Evolutionary conservation across 306 rosid genomes (phyloP).

Genomic region (Cucurbita ficifolia): DNA sequence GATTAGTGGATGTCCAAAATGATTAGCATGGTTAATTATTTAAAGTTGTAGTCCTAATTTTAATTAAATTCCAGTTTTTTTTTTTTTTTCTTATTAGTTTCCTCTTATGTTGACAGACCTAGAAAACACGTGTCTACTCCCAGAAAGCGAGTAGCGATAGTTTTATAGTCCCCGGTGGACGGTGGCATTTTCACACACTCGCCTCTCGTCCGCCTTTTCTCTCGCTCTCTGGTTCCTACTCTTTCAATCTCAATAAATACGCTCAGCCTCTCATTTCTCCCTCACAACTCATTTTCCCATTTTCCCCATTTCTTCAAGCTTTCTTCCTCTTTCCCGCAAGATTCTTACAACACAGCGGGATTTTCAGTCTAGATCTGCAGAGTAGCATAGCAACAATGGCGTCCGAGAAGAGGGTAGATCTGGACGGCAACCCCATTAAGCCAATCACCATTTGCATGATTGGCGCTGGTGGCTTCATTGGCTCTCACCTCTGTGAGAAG

Average conservation of each 20-base stretch:
- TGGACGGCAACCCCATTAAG: constrained; percentile 59
- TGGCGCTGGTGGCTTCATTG: constrained; percentile 92
- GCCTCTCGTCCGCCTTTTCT: background rate
- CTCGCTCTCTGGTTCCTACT: constrained; percentile 5
- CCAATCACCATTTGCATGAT: constrained; percentile 85
- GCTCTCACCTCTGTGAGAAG: constrained; percentile 88
- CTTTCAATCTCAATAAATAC: constrained; percentile 1
- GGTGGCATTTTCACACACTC: background rate
- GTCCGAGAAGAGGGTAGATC: constrained; percentile 50
- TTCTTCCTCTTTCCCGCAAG: background rate
- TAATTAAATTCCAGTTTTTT: background rate
- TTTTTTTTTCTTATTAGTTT: background rate
- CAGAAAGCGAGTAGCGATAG: background rate
- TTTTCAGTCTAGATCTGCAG: background rate
- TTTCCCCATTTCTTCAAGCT: background rate
- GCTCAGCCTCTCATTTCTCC: background rate
- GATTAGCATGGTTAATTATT: background rate
- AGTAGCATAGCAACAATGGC: constrained; percentile 25
- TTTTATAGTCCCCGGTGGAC: background rate
- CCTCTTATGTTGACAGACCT: background rate
- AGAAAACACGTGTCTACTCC: background rate
- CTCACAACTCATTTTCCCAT: background rate
- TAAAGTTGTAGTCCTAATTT: background rate
- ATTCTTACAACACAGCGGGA: background rate
- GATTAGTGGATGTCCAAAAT: background rate